A percentile compares a stretch with the other conserved stretches of the same genome.
phyloP scores from a whole-genome alignment of 768 basidiomycete species.

The Rhodosporidiobolus sp. region DNA sequence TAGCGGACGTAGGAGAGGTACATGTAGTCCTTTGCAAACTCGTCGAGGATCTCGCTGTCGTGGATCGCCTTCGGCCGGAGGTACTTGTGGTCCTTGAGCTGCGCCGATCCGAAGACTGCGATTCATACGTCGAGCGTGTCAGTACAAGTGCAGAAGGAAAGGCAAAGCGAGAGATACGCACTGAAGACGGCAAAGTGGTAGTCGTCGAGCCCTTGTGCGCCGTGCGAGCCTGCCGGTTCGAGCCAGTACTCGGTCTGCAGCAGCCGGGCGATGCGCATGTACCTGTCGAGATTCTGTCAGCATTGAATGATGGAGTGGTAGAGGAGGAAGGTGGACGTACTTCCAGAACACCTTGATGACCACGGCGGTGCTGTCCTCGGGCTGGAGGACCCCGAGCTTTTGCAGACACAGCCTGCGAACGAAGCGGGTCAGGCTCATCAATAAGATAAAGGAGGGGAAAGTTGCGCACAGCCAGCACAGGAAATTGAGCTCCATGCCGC shows the following conservation, averaged over 20 bases:
- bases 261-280: constrained; percentile 56
- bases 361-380: constrained; percentile 66
- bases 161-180: constrained; percentile 2
- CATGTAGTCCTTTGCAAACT: constrained; percentile 89
- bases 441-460: not conserved
- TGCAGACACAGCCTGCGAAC: constrained; percentile 70
- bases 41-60: constrained; percentile 82
- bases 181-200: constrained; percentile 85
- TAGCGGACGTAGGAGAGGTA: constrained; percentile 94
- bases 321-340: constrained; percentile 63
- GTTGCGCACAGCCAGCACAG: constrained; percentile 86
- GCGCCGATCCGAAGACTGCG: constrained; percentile 71
- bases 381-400: constrained; percentile 58
- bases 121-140: no score
- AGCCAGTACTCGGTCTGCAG: constrained; percentile 95
- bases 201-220: constrained; percentile 84
- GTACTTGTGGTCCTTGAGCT: constrained; percentile 77
- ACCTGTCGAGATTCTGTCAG: constrained; percentile 39
- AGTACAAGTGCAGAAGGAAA: not conserved
- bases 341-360: constrained; percentile 87
- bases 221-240: constrained; percentile 95
- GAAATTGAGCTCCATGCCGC: constrained; percentile 98
- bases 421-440: not conserved
- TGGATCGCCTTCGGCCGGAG: constrained; percentile 90
- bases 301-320: accelerated